Percentiles rank a stretch among this genome's conserved stretches.
phyloP scores from a whole-genome alignment of 2,329 filamentous ascomycete species.

The Fusarium guadeloupense region DNA sequence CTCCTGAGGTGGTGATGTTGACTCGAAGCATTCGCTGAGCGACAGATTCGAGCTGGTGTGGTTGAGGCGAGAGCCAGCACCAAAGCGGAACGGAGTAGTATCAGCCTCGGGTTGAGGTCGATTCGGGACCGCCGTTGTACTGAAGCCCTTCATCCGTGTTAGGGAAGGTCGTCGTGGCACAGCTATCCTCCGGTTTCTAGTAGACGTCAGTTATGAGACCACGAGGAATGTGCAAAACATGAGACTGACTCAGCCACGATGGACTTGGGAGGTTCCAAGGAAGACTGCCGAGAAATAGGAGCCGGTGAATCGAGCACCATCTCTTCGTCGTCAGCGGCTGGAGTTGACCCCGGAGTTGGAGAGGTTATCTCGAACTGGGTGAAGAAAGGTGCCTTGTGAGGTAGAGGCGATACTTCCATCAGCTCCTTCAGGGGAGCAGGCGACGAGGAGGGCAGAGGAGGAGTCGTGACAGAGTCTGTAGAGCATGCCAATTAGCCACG shows the following conservation, averaged over 20 bases:
- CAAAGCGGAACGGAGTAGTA: constrained; percentile 80
- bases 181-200: constrained; percentile 70
- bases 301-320: constrained; percentile 68
- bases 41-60: constrained; percentile 61
- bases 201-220: constrained; percentile 37
- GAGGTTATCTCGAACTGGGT: constrained; percentile 74
- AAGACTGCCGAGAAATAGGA: constrained; percentile 56
- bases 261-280: constrained; percentile 60
- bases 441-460: constrained; percentile 84
- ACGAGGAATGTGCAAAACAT: constrained; percentile 27
- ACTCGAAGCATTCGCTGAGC: constrained; percentile 81
- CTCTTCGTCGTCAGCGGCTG: constrained; percentile 55
- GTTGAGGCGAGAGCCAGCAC: constrained; percentile 49
- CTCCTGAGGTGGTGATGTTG: constrained; percentile 77
- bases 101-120: constrained; percentile 71
- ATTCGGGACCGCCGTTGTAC: constrained; percentile 70
- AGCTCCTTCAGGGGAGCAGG: constrained; percentile 84
- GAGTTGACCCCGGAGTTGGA: constrained; percentile 70
- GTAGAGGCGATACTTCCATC: constrained; percentile 94
- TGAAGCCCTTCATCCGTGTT: constrained; percentile 77
- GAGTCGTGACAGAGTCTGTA: constrained; percentile 80
- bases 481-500: constrained; percentile 37
- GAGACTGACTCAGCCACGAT: constrained; percentile 62
- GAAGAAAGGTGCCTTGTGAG: constrained; percentile 81
- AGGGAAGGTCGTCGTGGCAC: constrained; percentile 78